Conservation (phyloP, 371 early-diverging fungal genomes). For the Mortierella sp. region DNA sequence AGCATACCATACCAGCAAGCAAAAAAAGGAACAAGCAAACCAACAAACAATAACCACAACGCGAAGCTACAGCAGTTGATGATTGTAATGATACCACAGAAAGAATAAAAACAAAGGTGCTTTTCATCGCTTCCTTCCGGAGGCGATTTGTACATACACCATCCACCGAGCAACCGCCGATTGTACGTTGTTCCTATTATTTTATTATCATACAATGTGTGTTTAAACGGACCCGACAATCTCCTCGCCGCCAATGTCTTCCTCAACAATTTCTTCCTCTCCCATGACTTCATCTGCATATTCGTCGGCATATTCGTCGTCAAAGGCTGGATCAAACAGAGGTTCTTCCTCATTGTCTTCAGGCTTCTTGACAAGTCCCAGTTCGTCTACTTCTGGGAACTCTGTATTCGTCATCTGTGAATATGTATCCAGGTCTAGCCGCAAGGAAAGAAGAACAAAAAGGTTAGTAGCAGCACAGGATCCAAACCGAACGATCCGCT, state of each 20-base stretch:
- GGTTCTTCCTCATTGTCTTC: slow-evolving; percentile 21
- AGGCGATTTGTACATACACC: slow-evolving; percentile 1
- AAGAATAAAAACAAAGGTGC: not conserved
- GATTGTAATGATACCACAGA: slow-evolving; percentile 12
- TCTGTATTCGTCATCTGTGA: slow-evolving; percentile 29
- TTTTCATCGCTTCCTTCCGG: not conserved
- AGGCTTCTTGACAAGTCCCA: slow-evolving; percentile 29
- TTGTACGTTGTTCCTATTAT: not conserved
- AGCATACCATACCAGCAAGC: not conserved
- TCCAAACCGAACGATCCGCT: not conserved
- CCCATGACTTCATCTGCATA: slow-evolving; percentile 19
- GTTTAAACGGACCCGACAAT: slow-evolving; percentile 1
- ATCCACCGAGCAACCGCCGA: not conserved
- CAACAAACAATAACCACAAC: not conserved
- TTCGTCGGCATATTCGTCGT: slow-evolving; percentile 30
- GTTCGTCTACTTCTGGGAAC: slow-evolving; percentile 40
- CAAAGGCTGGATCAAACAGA: slow-evolving; percentile 10
- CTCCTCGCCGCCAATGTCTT: slow-evolving; percentile 14
- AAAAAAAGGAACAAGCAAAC: not conserved
- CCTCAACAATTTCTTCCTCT: slow-evolving; percentile 39
- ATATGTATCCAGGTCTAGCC: slow-evolving; percentile 40
- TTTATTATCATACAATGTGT: not conserved
- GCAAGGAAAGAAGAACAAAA: not conserved
- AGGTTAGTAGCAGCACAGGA: not conserved
- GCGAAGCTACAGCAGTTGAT: not conserved